Conservation (phyloP, 169 alveolate species). For the Plasmodium gaboni region DNA sequence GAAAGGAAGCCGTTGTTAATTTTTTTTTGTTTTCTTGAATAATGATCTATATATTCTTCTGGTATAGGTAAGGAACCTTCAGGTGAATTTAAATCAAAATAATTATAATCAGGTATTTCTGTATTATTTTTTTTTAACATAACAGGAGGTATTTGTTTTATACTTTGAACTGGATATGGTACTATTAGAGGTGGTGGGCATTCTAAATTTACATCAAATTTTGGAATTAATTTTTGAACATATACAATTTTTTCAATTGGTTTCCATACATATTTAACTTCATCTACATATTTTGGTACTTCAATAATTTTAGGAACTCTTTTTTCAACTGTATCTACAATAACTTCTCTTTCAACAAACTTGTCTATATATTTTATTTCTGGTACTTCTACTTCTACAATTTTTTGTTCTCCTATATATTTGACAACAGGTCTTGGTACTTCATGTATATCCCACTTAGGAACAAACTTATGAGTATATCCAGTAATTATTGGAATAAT, state of each 20-base stretch:
- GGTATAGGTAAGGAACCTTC: conserved; percentile 84
- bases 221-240: conserved; percentile 87
- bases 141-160: conserved; percentile 89
- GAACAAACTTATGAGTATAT: conserved; percentile 89
- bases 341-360: conserved; percentile 88
- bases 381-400: conserved; percentile 88
- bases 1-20: conserved; percentile 7
- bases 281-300: conserved; percentile 88
- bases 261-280: conserved; percentile 89
- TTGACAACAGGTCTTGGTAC: conserved; percentile 90
- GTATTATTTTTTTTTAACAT: conserved; percentile 82
- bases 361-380: conserved; percentile 88
- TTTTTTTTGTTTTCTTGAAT: conserved; percentile 26
- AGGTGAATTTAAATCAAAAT: conserved; percentile 79
- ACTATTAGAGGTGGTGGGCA: conserved; percentile 91
- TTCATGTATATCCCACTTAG: conserved; percentile 90
- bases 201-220: conserved; percentile 89
- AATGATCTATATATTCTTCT: conserved; percentile 79
- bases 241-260: conserved; percentile 89
- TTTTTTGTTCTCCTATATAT: conserved; percentile 89
- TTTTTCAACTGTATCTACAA: conserved; percentile 89
- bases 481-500: conserved; percentile 88
- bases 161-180: conserved; percentile 88
- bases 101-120: conserved; percentile 64
- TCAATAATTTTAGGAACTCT: conserved; percentile 89